Evolutionary conservation across 495 filamentous ascomycete genomes (phyloP).

Genomic region (Penicillium steckii): DNA sequence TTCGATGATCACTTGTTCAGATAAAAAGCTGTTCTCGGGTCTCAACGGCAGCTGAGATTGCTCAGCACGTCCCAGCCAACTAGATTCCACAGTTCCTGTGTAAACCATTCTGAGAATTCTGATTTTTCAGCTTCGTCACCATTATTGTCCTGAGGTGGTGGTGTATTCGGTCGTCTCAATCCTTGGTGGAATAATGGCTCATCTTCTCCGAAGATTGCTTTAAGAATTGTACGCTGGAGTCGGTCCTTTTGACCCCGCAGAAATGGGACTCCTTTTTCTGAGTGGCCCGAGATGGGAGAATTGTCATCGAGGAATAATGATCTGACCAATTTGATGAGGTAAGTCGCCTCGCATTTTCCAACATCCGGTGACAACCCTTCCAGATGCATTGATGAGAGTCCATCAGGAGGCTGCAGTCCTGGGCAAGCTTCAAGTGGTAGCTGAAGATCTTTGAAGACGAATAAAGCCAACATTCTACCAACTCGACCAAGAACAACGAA

Average conservation of each 20-base stretch:
- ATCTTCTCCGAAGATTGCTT: constrained; percentile 36
- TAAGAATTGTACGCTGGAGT: constrained; percentile 42
- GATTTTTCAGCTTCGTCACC: constrained; percentile 4
- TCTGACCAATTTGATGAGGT: constrained; percentile 40
- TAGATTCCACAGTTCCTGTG: constrained; percentile 47
- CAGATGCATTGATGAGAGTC: constrained; percentile 22
- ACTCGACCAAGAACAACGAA: constrained; percentile 34
- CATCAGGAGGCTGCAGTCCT: constrained; percentile 28
- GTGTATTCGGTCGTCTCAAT: constrained; percentile 23
- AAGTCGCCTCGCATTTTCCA: constrained; percentile 30
- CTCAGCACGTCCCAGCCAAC: constrained; percentile 48
- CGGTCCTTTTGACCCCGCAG: constrained; percentile 24
- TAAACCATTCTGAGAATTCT: constrained; percentile 44
- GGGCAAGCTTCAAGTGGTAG: constrained; percentile 21
- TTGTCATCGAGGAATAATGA: constrained; percentile 20
- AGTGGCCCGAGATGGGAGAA: not conserved
- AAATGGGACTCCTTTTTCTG: constrained; percentile 10
- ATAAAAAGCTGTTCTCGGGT: not conserved
- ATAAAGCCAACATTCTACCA: constrained; percentile 38
- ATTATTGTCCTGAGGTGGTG: constrained; percentile 16
- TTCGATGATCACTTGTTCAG: too few relatives aligned
- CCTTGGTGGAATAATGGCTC: constrained; percentile 26
- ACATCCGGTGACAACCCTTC: constrained; percentile 18
- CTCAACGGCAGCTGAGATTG: not conserved
- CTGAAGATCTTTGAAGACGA: constrained; percentile 34